Evolutionary conservation across 2,329 filamentous ascomycete species (phyloP).

Genomic region (Drechmeria coniospora): DNA sequence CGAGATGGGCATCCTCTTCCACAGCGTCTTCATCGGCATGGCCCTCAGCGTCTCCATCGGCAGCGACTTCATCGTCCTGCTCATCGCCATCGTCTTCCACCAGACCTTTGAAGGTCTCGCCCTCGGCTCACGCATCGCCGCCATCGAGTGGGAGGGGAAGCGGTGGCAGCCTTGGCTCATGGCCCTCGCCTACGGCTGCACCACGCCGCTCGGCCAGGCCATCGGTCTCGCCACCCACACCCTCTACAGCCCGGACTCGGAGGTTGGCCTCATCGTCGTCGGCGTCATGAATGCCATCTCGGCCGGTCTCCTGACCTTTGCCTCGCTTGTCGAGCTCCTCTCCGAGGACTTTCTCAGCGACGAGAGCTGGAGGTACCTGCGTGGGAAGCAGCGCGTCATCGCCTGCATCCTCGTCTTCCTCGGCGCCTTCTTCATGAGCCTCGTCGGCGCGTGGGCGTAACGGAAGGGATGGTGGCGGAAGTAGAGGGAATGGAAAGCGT

Average conservation of each 20-base stretch:
- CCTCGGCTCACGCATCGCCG: constrained; percentile 47
- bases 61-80: constrained; percentile 60
- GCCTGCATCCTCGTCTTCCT: constrained; percentile 42
- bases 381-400: constrained; percentile 34
- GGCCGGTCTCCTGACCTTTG: constrained; percentile 55
- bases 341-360: constrained; percentile 57
- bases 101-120: constrained; percentile 44
- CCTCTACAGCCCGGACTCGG: constrained; percentile 51
- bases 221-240: constrained; percentile 55
- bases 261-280: constrained; percentile 52
- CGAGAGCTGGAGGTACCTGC: constrained; percentile 41
- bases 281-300: constrained; percentile 63
- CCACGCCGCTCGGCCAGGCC: constrained; percentile 57
- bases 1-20: constrained; percentile 53
- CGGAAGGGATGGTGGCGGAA: background rate
- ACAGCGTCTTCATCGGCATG: constrained; percentile 70
- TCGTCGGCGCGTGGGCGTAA: constrained; percentile 48
- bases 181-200: constrained; percentile 41
- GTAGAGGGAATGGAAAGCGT: background rate
- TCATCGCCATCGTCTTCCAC: constrained; percentile 67
- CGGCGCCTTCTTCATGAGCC: constrained; percentile 46
- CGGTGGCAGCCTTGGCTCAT: constrained; percentile 38
- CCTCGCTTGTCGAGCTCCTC: constrained; percentile 55
- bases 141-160: constrained; percentile 26
- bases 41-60: constrained; percentile 65